A percentile compares a stretch with the other conserved stretches of the same genome.
These are phyloP conservation scores for Daldinia childiae DNA, from an alignment of 495 filamentous ascomycete genomes.

Conservation along the genomic window DNA sequence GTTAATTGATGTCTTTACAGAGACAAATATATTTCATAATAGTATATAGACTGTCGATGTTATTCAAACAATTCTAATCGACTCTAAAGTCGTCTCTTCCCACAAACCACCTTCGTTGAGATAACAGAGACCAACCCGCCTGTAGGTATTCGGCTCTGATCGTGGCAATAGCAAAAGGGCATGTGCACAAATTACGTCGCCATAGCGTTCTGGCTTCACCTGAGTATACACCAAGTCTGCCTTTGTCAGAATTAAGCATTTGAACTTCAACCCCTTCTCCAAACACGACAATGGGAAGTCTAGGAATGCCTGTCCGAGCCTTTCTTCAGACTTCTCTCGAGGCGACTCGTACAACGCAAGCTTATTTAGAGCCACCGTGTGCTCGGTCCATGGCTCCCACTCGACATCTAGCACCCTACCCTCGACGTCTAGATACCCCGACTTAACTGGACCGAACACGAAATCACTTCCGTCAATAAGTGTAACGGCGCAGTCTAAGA, in stretches of 20 bases:
- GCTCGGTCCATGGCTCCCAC: constrained; percentile 7
- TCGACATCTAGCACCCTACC: constrained; percentile 6
- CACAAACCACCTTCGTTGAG: constrained; percentile 11
- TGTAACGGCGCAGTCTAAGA: background rate
- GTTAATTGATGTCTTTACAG: background rate
- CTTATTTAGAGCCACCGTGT: constrained; percentile 14
- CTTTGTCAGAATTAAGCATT: constrained; percentile 6
- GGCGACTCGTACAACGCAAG: constrained; percentile 6
- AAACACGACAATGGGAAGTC: constrained; percentile 7
- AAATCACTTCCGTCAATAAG: constrained; percentile 7
- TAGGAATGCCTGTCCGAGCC: constrained; percentile 4
- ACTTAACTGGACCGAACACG: constrained; percentile 3
- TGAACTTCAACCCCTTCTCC: constrained; percentile 6
- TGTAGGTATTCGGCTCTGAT: background rate
- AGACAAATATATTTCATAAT: background rate
- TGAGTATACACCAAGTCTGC: constrained; percentile 5
- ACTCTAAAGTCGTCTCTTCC: constrained; percentile 7
- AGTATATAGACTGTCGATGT: background rate
- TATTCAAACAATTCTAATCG: constrained; percentile 6
- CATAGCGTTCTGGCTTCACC: constrained; percentile 3
- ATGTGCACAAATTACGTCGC: background rate
- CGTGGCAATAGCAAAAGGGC: constrained; percentile 1
- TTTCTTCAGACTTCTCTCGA: background rate
- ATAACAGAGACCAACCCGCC: constrained; percentile 8
- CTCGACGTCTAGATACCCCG: constrained; percentile 6